A percentile compares a stretch with the other conserved stretches of the same genome.
phyloP scores from a whole-genome alignment of 331 rosid genomes.

The Malus hybrid region DNA sequence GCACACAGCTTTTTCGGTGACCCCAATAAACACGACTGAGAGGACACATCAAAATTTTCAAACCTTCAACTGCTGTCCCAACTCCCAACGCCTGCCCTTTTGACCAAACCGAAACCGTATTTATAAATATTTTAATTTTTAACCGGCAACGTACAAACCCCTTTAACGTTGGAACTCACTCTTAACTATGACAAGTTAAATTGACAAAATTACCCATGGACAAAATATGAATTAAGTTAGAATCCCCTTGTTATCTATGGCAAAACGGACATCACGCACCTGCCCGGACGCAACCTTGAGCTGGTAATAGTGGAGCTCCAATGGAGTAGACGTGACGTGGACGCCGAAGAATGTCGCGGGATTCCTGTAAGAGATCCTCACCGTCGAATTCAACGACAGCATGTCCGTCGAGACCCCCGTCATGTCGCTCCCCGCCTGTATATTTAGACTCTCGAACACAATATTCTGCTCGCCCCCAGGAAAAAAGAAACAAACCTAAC shows the following conservation, averaged over 20 bases:
- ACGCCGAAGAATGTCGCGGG: constrained; percentile 80
- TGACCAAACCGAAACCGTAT: background rate
- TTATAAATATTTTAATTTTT: background rate
- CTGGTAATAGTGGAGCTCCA: constrained; percentile 57
- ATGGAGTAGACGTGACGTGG: constrained; percentile 69
- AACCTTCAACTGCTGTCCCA: background rate
- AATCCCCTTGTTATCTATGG: background rate
- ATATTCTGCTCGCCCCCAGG: constrained; percentile 31
- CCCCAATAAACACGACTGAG: background rate
- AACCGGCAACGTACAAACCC: background rate
- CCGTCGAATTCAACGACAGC: constrained; percentile 82
- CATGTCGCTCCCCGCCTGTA: constrained; percentile 74
- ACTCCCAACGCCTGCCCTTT: background rate
- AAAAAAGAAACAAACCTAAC: background rate
- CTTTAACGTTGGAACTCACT: background rate
- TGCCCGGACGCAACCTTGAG: constrained; percentile 66
- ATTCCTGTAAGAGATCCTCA: constrained; percentile 55
- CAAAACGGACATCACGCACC: constrained; percentile 27
- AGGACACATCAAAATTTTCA: background rate
- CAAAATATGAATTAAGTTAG: too few species aligned
- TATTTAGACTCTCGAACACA: constrained; percentile 53
- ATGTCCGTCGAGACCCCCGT: constrained; percentile 74
- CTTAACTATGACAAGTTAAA: background rate
- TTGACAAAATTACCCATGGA: constrained; percentile 2
- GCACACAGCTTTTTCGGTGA: background rate